These are phyloP conservation scores for Cubamyces lactineus DNA, from an alignment of 768 basidiomycete genomes.

Conservation along the genomic window DNA sequence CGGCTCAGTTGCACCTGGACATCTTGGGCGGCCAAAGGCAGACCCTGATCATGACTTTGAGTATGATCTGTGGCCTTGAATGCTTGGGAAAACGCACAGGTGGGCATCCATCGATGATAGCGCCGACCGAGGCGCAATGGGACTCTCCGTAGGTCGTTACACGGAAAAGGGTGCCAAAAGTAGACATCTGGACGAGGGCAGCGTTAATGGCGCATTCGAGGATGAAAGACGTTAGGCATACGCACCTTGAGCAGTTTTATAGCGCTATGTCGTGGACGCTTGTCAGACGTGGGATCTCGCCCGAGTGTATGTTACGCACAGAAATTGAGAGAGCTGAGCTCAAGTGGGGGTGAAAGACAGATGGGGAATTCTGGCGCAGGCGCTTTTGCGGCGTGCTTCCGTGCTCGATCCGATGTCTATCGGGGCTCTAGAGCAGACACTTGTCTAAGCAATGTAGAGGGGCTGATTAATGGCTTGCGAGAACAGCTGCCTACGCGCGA, in stretches of 20 bases:
- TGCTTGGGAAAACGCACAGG: conserved; percentile 59
- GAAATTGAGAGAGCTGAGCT: not conserved
- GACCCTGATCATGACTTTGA: conserved; percentile 59
- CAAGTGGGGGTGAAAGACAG: not conserved
- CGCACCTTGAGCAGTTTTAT: not conserved
- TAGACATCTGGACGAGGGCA: conserved; percentile 65
- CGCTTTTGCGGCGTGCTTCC: conserved; percentile 1
- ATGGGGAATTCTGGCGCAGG: not conserved
- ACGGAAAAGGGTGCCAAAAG: conserved; percentile 88
- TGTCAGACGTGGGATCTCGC: conserved; percentile 1
- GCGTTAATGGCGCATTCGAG: not conserved
- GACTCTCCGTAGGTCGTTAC: conserved; percentile 99
- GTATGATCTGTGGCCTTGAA: not conserved
- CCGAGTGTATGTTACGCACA: not conserved
- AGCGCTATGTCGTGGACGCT: not conserved
- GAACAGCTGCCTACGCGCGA: no score
- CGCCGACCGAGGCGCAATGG: conserved; percentile 95
- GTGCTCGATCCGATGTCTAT: conserved; percentile 8
- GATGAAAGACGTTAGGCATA: not conserved
- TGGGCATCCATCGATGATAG: conserved; percentile 96
- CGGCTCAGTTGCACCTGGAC: conserved; percentile 91
- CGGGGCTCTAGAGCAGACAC: not conserved
- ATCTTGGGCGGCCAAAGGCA: conserved; percentile 77
- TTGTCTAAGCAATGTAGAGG: no score
- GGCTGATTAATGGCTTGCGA: no score